These are phyloP conservation scores for Neurospora tetraspora DNA, from an alignment of 495 filamentous ascomycete species.

Conservation along the genomic window DNA sequence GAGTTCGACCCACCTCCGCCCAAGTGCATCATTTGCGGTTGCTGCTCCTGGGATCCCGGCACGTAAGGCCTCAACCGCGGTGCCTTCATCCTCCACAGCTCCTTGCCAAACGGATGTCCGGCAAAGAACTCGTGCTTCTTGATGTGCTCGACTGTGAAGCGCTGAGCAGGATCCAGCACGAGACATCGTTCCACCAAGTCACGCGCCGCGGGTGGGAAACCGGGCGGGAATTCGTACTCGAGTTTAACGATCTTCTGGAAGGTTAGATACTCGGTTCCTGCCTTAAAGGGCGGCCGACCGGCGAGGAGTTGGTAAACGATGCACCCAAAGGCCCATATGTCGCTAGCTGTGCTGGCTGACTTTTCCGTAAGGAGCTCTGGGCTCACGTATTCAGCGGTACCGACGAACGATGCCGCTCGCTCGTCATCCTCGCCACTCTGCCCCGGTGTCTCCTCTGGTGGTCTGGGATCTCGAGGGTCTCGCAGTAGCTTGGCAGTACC, in stretches of 20 bases:
- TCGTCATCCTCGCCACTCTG: slow-evolving; percentile 52
- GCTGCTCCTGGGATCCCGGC: slow-evolving; percentile 65
- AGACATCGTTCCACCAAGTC: slow-evolving; percentile 89
- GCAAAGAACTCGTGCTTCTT: slow-evolving; percentile 97
- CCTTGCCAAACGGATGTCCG: slow-evolving; percentile 75
- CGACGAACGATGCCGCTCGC: slow-evolving; percentile 88
- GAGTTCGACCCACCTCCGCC: slow-evolving; percentile 44
- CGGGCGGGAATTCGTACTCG: slow-evolving; percentile 86
- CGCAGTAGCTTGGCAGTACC: slow-evolving; percentile 92
- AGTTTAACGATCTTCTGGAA: slow-evolving; percentile 96
- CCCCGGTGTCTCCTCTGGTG: slow-evolving; percentile 38
- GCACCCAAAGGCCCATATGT: slow-evolving; percentile 99
- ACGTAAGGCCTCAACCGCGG: slow-evolving; percentile 82
- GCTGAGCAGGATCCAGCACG: slow-evolving; percentile 76
- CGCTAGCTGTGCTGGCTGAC: slow-evolving; percentile 94
- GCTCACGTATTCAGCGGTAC: slow-evolving; percentile 97
- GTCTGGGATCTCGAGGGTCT: slow-evolving; percentile 45
- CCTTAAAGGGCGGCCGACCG: slow-evolving; percentile 94
- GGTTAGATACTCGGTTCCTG: slow-evolving; percentile 90
- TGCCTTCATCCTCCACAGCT: slow-evolving; percentile 83
- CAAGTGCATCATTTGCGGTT: slow-evolving; percentile 63
- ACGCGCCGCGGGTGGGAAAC: slow-evolving; percentile 79
- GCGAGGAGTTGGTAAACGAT: slow-evolving; percentile 95
- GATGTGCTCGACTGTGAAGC: slow-evolving; percentile 92
- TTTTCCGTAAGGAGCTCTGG: slow-evolving; percentile 93